A percentile compares a stretch with the other conserved stretches of the same genome.
These are phyloP conservation scores for Knufia petricola DNA, from an alignment of 2,329 filamentous ascomycete species.

Conservation along the genomic window DNA sequence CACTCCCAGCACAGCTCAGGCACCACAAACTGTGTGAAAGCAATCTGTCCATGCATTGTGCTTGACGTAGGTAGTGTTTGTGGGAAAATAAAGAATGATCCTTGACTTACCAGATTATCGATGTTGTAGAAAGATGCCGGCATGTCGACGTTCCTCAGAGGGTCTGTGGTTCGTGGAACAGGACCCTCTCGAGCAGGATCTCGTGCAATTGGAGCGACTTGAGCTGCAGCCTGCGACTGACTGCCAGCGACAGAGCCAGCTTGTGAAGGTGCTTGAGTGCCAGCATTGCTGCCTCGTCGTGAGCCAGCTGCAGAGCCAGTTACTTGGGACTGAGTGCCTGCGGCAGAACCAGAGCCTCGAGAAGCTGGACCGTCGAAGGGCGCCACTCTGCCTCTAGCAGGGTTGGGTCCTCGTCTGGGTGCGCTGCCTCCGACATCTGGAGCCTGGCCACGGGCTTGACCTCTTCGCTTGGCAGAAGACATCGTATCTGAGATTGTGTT, in stretches of 20 bases:
- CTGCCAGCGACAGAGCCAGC: background rate
- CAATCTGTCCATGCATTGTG: background rate
- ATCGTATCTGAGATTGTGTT: constrained; percentile 12
- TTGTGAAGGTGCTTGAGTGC: constrained; percentile 10
- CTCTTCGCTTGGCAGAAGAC: constrained; percentile 19
- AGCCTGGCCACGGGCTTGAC: constrained; percentile 17
- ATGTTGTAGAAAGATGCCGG: constrained; percentile 23
- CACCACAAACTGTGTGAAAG: too few species aligned
- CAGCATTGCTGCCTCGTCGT: constrained; percentile 9
- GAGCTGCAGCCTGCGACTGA: background rate
- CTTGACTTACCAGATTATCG: constrained; percentile 18
- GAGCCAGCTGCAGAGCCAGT: constrained; percentile 13
- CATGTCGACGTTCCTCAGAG: constrained; percentile 21
- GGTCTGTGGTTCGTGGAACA: constrained; percentile 16
- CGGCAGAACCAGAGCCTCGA: constrained; percentile 17
- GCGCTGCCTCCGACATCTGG: constrained; percentile 28
- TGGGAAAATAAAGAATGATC: background rate
- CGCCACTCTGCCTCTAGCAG: constrained; percentile 11
- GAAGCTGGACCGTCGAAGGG: constrained; percentile 23
- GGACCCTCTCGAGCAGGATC: constrained; percentile 20
- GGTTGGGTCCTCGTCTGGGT: constrained; percentile 30
- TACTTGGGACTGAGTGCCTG: constrained; percentile 12
- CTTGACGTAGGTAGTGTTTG: background rate
- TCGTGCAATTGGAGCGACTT: background rate
- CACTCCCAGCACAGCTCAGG: too few species aligned